phyloP scores from a whole-genome alignment of 768 basidiomycete genomes.

The Pleurotus tuber-regium region DNA sequence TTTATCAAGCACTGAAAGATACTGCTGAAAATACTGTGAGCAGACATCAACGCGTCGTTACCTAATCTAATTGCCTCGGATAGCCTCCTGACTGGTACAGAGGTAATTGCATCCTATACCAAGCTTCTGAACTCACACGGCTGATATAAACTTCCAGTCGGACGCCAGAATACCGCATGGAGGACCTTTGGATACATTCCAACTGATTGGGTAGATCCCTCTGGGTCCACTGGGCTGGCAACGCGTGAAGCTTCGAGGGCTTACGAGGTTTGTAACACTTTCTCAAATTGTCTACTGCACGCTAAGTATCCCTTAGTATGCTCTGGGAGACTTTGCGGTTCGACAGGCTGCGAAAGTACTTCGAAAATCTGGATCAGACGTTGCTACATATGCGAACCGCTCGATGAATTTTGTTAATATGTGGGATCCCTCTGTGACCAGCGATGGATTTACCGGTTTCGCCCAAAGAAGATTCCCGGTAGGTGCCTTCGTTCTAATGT shows the following conservation, averaged over 20 bases:
- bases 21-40: constrained; percentile 51
- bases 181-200: constrained; percentile 48
- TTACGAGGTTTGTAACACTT: constrained; percentile 33
- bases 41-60: background rate
- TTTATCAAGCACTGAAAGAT: constrained; percentile 48
- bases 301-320: constrained; percentile 30
- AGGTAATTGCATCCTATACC: constrained; percentile 22
- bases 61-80: background rate
- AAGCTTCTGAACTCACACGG: background rate
- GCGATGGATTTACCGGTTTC: constrained; percentile 48
- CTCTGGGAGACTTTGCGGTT: constrained; percentile 50
- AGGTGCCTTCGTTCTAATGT: constrained; percentile 12
- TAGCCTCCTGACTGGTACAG: constrained; percentile 51
- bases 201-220: constrained; percentile 47
- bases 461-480: constrained; percentile 42
- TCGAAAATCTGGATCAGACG: constrained; percentile 34
- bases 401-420: constrained; percentile 53
- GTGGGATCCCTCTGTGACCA: constrained; percentile 43
- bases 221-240: constrained; percentile 42
- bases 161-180: constrained; percentile 52
- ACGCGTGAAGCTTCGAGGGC: constrained; percentile 51
- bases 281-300: background rate
- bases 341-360: constrained; percentile 46
- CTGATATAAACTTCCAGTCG: constrained; percentile 26
- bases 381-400: constrained; percentile 43